Percentiles rank a stretch among this genome's conserved stretches.
Conservation (phyloP, 345 rosid species). For the Dipteronia dyeriana region DNA sequence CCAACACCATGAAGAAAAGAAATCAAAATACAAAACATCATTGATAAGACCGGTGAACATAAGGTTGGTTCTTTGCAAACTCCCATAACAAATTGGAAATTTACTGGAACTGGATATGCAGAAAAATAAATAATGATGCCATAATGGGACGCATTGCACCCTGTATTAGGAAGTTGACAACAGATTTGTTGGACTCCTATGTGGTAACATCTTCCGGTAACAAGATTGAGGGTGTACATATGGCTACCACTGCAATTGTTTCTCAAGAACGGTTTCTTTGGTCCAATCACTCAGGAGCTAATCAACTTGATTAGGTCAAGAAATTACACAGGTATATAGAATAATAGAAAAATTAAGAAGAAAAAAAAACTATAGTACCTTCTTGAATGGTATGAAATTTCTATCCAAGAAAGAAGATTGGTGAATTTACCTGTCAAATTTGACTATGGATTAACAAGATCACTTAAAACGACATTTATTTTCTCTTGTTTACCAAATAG, state of each 20-base stretch:
- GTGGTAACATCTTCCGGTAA: not conserved
- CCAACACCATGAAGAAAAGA: conserved; percentile 2
- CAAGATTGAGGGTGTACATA: too few species aligned
- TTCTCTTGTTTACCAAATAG: not conserved
- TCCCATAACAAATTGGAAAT: not conserved
- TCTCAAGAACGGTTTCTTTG: not conserved
- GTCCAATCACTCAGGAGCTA: not conserved
- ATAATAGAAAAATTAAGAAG: not conserved
- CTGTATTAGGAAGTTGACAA: not conserved
- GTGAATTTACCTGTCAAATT: not conserved
- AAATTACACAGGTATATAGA: not conserved
- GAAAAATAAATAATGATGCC: not conserved
- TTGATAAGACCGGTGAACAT: not conserved
- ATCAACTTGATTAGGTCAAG: not conserved
- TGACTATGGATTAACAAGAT: not conserved
- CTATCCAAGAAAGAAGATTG: not conserved
- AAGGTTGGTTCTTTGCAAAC: not conserved
- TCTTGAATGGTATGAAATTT: not conserved
- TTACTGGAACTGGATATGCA: not conserved
- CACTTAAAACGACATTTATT: not conserved
- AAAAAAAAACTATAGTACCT: not conserved
- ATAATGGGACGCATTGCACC: not conserved
- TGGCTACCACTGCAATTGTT: not conserved
- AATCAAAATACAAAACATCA: not conserved
- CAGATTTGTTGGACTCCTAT: not conserved